These are phyloP conservation scores for Vitis hybrid DNA, from an alignment of 177 flowering plant species.

Conservation along the genomic window DNA sequence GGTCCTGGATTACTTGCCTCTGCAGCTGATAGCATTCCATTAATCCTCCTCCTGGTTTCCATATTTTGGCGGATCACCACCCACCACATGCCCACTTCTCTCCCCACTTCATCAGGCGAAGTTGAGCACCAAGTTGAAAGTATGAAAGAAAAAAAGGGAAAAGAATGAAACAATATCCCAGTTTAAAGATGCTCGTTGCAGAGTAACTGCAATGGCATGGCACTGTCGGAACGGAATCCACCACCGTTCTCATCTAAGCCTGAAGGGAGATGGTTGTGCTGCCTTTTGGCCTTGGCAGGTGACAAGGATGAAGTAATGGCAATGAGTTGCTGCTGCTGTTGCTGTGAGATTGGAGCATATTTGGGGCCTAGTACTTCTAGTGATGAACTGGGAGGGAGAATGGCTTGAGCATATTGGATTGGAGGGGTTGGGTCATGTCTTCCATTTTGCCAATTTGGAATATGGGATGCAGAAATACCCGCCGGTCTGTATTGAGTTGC, in stretches of 20 bases:
- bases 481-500: conserved; percentile 36
- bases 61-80: no score
- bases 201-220: conserved; percentile 42
- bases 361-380: conserved; percentile 35
- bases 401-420: conserved; percentile 19
- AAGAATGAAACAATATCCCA: conserved; percentile 17
- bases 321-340: conserved; percentile 36
- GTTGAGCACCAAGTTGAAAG: no score
- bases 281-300: conserved; percentile 24
- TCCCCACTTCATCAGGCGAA: no score
- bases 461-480: conserved; percentile 17
- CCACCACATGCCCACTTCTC: no score
- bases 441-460: conserved; percentile 42
- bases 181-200: conserved; percentile 44
- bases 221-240: conserved; percentile 26
- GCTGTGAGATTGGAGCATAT: conserved; percentile 25
- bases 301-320: conserved; percentile 32
- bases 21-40: no score
- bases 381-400: conserved; percentile 24
- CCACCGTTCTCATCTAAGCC: conserved; percentile 35
- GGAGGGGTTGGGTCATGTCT: conserved; percentile 26
- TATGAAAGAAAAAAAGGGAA: neutral
- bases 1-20: no score
- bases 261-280: conserved; percentile 27
- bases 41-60: no score